These are phyloP conservation scores for Recurvomyces mirabilis DNA, from an alignment of 495 filamentous ascomycete genomes.

Conservation along the genomic window DNA sequence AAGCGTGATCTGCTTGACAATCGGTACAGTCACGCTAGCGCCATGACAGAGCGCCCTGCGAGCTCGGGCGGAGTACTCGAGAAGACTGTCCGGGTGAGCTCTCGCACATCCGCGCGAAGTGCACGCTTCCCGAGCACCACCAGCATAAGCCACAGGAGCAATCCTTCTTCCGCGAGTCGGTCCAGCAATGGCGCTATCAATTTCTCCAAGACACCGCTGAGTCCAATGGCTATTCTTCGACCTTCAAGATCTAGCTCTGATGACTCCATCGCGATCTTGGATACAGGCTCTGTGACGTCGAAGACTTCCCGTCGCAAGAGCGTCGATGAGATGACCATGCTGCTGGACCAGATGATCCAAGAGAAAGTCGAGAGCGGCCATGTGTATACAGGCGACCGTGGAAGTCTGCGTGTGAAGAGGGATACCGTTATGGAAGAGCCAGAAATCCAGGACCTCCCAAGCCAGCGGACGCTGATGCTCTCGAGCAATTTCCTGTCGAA, in stretches of 20 bases:
- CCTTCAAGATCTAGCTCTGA: not conserved
- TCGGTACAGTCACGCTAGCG: not conserved
- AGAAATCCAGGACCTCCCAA: too few species aligned
- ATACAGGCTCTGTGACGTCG: constrained; percentile 8
- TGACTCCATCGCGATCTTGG: constrained; percentile 2
- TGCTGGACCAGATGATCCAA: constrained; percentile 92
- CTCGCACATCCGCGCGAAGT: constrained; percentile 11
- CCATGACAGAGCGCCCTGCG: constrained; percentile 2
- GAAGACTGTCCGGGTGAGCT: not conserved
- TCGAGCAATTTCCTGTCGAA: too few species aligned
- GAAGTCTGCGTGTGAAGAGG: constrained; percentile 20
- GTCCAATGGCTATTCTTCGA: constrained; percentile 14
- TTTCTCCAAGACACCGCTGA: constrained; percentile 18
- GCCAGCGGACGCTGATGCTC: too few species aligned
- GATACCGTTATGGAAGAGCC: constrained; percentile 20
- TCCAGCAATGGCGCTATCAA: constrained; percentile 15
- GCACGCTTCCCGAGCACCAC: not conserved
- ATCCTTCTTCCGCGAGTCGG: constrained; percentile 12
- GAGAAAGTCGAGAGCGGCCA: constrained; percentile 52
- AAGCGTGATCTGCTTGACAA: constrained; percentile 74
- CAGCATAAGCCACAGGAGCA: constrained; percentile 13
- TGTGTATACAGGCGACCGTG: constrained; percentile 8
- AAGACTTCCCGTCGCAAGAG: constrained; percentile 37
- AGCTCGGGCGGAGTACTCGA: not conserved
- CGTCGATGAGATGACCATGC: constrained; percentile 77